Evolutionary conservation across 306 rosid species (phyloP).

Genomic region (Parietaria judaica): DNA sequence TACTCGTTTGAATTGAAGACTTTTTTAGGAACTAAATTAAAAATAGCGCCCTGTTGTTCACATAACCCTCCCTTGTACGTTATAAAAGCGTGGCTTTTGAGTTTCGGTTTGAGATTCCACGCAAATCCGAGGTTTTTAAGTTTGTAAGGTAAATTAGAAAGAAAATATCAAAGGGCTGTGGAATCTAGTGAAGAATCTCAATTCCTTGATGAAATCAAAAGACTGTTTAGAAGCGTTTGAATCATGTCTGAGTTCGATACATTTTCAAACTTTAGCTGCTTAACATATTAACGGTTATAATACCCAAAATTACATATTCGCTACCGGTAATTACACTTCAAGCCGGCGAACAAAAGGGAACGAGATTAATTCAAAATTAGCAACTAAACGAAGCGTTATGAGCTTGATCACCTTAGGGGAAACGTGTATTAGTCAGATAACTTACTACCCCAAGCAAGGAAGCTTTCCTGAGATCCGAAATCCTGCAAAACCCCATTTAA

Average conservation of each 20-base stretch:
- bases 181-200: no score
- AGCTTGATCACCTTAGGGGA: conserved; percentile 6
- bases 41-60: no score
- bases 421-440: conserved; percentile 23
- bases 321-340: conserved; percentile 18
- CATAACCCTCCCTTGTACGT: no score
- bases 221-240: no score
- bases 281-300: background rate
- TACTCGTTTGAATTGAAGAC: no score
- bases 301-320: background rate
- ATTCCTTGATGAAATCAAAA: no score
- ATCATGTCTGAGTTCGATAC: conserved; percentile 4
- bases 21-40: no score
- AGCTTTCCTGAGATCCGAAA: conserved; percentile 67
- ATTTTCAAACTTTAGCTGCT: conserved; percentile 10
- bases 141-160: no score
- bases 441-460: conserved; percentile 46
- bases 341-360: conserved; percentile 14
- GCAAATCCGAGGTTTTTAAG: no score
- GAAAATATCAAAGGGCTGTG: no score
- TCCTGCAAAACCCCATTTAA: conserved; percentile 34
- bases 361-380: background rate
- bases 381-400: conserved; percentile 28
- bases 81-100: no score
- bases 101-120: no score